Evolutionary conservation across 768 basidiomycete genomes (phyloP).

Genomic region (Lactifluus volemus): DNA sequence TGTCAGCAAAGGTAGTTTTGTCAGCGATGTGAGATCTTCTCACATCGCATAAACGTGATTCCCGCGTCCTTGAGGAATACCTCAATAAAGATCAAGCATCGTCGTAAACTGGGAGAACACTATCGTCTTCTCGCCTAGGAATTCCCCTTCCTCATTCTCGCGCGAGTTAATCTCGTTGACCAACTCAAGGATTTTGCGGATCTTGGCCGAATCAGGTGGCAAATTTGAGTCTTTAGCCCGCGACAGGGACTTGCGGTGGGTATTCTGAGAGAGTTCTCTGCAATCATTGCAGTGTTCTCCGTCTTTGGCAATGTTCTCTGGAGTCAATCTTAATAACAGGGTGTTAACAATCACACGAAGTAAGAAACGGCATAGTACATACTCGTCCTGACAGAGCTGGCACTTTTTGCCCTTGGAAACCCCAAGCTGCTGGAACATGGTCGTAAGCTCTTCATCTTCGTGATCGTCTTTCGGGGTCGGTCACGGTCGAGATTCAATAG

Average conservation of each 20-base stretch:
- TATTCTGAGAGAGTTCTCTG: constrained; percentile 40
- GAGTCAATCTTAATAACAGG: constrained; percentile 28
- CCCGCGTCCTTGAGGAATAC: constrained; percentile 67
- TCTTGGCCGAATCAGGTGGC: constrained; percentile 78
- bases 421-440: constrained; percentile 60
- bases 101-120: constrained; percentile 92
- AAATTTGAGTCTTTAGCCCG: constrained; percentile 29
- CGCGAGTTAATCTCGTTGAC: constrained; percentile 54
- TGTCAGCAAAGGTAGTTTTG: not conserved
- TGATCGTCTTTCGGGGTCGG: constrained; percentile 43
- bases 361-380: constrained; percentile 24
- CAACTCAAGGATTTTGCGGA: constrained; percentile 65
- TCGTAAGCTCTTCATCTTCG: constrained; percentile 62
- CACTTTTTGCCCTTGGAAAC: constrained; percentile 57
- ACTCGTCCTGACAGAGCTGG: constrained; percentile 69
- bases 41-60: constrained; percentile 78
- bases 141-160: constrained; percentile 32
- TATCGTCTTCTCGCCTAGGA: constrained; percentile 76
- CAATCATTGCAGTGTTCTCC: constrained; percentile 55
- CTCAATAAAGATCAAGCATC: constrained; percentile 79
- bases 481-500: constrained; percentile 61
- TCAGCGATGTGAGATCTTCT: no score
- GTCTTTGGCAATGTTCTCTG: constrained; percentile 33
- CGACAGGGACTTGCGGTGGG: constrained; percentile 31
- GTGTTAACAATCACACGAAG: not conserved